These are phyloP conservation scores for Kodamaea kakaduensis DNA, from an alignment of 805 yeast genomes.

Conservation along the genomic window DNA sequence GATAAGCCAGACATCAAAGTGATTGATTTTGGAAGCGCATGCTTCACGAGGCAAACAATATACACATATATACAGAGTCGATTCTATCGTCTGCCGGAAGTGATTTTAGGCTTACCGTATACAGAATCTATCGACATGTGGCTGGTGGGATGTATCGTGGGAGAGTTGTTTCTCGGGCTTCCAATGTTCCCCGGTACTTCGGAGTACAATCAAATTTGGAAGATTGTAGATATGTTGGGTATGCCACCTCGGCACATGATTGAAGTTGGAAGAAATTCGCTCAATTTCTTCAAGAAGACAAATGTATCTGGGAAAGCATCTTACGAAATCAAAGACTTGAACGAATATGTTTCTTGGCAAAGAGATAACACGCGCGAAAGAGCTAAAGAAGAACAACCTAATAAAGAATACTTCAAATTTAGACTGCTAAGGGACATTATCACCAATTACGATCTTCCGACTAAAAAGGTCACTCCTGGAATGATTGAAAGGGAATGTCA, in stretches of 20 bases:
- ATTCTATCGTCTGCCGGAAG: conserved; percentile 93
- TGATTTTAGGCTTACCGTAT: conserved; percentile 85
- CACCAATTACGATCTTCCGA: conserved; percentile 66
- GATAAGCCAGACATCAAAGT: conserved; percentile 86
- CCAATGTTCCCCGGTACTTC: conserved; percentile 95
- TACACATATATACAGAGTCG: conserved; percentile 91
- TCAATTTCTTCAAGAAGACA: conserved; percentile 56
- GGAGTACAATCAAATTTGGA: conserved; percentile 82
- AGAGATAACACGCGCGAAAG: conserved; percentile 13
- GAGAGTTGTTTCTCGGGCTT: conserved; percentile 84
- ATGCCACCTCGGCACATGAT: conserved; percentile 94
- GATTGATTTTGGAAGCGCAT: conserved; percentile 94
- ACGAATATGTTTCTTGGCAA: conserved; percentile 32
- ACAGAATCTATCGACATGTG: conserved; percentile 94
- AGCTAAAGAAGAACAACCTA: conserved; percentile 61
- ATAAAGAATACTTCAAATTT: conserved; percentile 74
- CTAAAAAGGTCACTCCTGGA: conserved; percentile 48
- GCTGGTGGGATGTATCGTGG: conserved; percentile 92
- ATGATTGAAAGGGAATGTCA: conserved; percentile 67
- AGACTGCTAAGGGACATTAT: conserved; percentile 68
- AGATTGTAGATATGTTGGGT: conserved; percentile 80
- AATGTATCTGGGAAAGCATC: conserved; percentile 20
- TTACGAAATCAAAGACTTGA: conserved; percentile 31
- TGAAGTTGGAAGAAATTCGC: conserved; percentile 86
- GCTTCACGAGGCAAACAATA: conserved; percentile 84